phyloP scores from a whole-genome alignment of 208 protist genomes.

The Leishmania martiniquensis region DNA sequence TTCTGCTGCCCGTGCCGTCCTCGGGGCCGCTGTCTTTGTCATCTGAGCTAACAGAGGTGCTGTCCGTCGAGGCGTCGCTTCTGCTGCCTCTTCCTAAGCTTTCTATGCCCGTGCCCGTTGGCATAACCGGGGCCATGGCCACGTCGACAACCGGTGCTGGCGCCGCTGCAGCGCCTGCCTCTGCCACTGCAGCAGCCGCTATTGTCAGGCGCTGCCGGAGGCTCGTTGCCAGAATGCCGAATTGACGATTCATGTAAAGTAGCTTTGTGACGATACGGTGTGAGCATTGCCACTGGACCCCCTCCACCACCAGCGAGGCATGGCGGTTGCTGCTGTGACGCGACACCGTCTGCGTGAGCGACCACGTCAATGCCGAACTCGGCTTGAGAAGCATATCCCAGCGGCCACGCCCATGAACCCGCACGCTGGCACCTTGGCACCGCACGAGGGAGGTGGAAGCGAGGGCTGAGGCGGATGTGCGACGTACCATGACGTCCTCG shows the following conservation, averaged over 20 bases:
- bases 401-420: conserved; percentile 73
- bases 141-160: background rate
- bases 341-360: conserved; percentile 43
- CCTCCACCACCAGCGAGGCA: conserved; percentile 43
- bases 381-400: conserved; percentile 71
- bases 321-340: conserved; percentile 60
- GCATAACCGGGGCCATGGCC: background rate
- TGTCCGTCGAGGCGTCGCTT: background rate
- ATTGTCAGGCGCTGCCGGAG: conserved; percentile 18
- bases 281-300: conserved; percentile 62
- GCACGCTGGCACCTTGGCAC: conserved; percentile 40
- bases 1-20: conserved; percentile 4
- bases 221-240: conserved; percentile 14
- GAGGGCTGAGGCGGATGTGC: conserved; percentile 18
- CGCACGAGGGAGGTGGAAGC: conserved; percentile 35
- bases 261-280: conserved; percentile 65
- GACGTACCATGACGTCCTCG: conserved; percentile 45
- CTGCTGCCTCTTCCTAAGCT: background rate
- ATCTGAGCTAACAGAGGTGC: conserved; percentile 1
- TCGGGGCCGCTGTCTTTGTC: background rate
- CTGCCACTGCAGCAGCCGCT: conserved; percentile 5
- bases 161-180: background rate
- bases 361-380: conserved; percentile 37
- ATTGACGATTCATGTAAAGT: conserved; percentile 46
- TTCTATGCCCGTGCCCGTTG: background rate